Conservation (phyloP, 1,284 basidiomycete genomes). For the Acaromyces ingoldii region DNA sequence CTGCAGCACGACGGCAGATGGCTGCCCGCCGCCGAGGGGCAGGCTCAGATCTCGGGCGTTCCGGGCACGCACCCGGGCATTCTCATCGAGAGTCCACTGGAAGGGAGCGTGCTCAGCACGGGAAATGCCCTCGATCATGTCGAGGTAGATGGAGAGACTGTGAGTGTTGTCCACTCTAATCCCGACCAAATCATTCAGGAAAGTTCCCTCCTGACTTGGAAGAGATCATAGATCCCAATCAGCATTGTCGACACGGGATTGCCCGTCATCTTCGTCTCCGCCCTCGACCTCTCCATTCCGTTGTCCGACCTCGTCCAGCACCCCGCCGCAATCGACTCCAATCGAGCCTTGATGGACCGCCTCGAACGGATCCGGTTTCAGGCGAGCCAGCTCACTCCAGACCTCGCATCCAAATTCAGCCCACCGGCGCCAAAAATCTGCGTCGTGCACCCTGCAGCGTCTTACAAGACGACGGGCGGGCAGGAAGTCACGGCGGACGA, state of each 20-base stretch:
- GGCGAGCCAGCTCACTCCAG: constrained; percentile 18
- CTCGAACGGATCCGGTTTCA: constrained; percentile 30
- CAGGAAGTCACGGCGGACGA: constrained; percentile 6
- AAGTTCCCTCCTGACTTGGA: too few species aligned
- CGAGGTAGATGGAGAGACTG: constrained; percentile 12
- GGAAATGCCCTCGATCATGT: constrained; percentile 22
- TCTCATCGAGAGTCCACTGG: constrained; percentile 37
- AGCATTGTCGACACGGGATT: constrained; percentile 44
- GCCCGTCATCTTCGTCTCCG: constrained; percentile 40
- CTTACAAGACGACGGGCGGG: constrained; percentile 34
- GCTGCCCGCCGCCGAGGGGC: constrained; percentile 21
- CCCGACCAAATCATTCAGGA: background rate
- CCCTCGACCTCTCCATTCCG: constrained; percentile 13
- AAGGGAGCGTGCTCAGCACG: constrained; percentile 21
- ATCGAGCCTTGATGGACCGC: constrained; percentile 18
- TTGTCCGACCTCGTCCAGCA: constrained; percentile 10
- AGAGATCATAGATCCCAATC: constrained; percentile 14
- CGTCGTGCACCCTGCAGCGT: constrained; percentile 30
- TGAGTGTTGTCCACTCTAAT: background rate
- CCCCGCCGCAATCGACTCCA: constrained; percentile 31
- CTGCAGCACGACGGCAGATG: too few species aligned
- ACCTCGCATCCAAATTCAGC: constrained; percentile 17
- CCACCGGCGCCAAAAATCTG: constrained; percentile 47
- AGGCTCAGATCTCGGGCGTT: constrained; percentile 42
- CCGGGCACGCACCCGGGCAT: constrained; percentile 40